These are phyloP conservation scores for Exophiala calicioides DNA, from an alignment of 2,329 filamentous ascomycete species.

Conservation along the genomic window DNA sequence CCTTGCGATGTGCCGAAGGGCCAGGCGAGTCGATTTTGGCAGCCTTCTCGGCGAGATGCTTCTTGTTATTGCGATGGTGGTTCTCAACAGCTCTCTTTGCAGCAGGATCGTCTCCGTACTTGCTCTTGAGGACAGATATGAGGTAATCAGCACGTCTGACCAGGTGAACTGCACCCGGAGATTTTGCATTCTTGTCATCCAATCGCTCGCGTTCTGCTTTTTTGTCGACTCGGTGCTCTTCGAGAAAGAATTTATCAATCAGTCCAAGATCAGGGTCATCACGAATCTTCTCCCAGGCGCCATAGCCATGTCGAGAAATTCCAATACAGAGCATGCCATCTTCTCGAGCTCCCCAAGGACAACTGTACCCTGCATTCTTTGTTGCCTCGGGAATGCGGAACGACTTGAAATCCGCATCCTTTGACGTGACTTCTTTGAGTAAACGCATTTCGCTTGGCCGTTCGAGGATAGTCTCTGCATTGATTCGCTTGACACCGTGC, in stretches of 20 bases:
- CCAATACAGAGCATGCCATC: slow-evolving; percentile 97
- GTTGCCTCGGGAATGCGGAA: slow-evolving; percentile 90
- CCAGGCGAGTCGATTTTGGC: slow-evolving; percentile 45
- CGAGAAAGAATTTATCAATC: slow-evolving; percentile 88
- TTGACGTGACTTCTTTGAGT: slow-evolving; percentile 71
- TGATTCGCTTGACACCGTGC: slow-evolving; percentile 88
- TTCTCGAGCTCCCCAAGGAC: slow-evolving; percentile 87
- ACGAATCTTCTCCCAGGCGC: slow-evolving; percentile 90
- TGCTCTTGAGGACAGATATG: slow-evolving; percentile 89
- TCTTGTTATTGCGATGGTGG: slow-evolving; percentile 93
- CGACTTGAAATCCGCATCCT: slow-evolving; percentile 65
- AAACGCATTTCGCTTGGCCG: slow-evolving; percentile 86
- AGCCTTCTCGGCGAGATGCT: slow-evolving; percentile 41
- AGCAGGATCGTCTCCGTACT: slow-evolving; percentile 67
- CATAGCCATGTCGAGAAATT: slow-evolving; percentile 90
- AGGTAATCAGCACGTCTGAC: slow-evolving; percentile 94
- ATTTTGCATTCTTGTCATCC: slow-evolving; percentile 65
- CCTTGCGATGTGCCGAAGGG: slow-evolving; percentile 44
- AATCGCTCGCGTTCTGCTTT: slow-evolving; percentile 87
- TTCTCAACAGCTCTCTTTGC: slow-evolving; percentile 84
- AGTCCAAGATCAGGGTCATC: slow-evolving; percentile 87
- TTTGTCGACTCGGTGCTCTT: slow-evolving; percentile 97
- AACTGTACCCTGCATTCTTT: slow-evolving; percentile 88
- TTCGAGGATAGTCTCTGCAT: slow-evolving; percentile 92
- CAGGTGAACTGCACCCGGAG: slow-evolving; percentile 94